Conservation (phyloP, 805 yeast species). For the Barnettozyma pratensis region DNA sequence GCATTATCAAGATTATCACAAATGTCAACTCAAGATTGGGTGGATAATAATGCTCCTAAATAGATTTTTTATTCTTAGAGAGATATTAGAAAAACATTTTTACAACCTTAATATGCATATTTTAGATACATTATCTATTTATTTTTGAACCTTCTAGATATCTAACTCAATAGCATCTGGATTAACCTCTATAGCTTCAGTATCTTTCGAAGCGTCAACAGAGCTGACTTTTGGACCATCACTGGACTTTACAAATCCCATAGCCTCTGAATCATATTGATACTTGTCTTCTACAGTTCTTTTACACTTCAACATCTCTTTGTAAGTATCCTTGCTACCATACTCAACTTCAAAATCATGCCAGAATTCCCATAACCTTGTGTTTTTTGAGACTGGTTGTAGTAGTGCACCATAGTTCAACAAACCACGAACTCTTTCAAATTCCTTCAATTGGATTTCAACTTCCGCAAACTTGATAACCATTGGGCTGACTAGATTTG, state of each 20-base stretch:
- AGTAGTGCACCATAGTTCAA: constrained; percentile 48
- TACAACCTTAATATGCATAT: no score
- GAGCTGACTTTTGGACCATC: constrained; percentile 31
- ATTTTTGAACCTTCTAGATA: constrained; percentile 17
- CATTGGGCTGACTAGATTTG: constrained; percentile 36
- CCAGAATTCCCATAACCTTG: constrained; percentile 62
- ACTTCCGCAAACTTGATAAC: constrained; percentile 49
- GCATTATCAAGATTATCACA: constrained; percentile 88
- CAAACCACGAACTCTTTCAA: constrained; percentile 57
- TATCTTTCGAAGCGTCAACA: constrained; percentile 14
- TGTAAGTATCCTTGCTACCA: constrained; percentile 70
- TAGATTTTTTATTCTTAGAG: background rate
- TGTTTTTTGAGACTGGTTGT: constrained; percentile 29
- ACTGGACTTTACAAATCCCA: constrained; percentile 45
- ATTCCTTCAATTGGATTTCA: constrained; percentile 51
- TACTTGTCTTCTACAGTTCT: constrained; percentile 33
- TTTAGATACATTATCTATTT: no score
- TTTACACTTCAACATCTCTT: constrained; percentile 64
- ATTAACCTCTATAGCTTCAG: constrained; percentile 27
- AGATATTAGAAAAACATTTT: no score
- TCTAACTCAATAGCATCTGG: constrained; percentile 63
- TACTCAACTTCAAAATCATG: constrained; percentile 62
- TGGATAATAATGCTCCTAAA: constrained; percentile 36
- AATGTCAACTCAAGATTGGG: constrained; percentile 94
- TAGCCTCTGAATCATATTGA: constrained; percentile 29